phyloP scores from a whole-genome alignment of 805 yeast genomes.

The Groenewaldozyma tartarivorans region DNA sequence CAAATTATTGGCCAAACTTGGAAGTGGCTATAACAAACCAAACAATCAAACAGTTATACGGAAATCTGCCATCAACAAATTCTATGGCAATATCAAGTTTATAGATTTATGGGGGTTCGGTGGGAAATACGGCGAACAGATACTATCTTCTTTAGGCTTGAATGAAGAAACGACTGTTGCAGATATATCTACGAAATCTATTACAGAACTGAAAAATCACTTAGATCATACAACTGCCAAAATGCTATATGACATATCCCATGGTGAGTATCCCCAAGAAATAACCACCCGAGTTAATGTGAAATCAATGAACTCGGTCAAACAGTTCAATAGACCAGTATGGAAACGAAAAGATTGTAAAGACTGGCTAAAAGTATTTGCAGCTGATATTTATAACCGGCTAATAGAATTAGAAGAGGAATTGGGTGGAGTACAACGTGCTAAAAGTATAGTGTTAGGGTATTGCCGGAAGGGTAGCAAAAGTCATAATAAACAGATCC shows the following conservation, averaged over 20 bases:
- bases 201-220: conserved; percentile 28
- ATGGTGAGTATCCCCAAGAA: conserved; percentile 53
- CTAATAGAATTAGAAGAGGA: conserved; percentile 70
- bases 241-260: conserved; percentile 48
- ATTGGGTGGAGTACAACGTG: conserved; percentile 34
- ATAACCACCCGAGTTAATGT: conserved; percentile 50
- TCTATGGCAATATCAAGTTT: conserved; percentile 52
- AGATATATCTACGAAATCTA: conserved; percentile 40
- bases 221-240: conserved; percentile 40
- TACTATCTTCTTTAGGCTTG: conserved; percentile 40
- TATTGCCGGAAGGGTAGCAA: conserved; percentile 18
- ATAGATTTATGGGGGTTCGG: conserved; percentile 86
- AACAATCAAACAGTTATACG: conserved; percentile 72
- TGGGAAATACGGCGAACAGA: conserved; percentile 68
- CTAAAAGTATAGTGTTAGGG: conserved; percentile 43
- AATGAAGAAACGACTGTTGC: conserved; percentile 42
- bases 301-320: conserved; percentile 83
- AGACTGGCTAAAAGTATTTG: conserved; percentile 76
- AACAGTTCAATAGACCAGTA: conserved; percentile 60
- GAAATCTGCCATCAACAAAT: conserved; percentile 37
- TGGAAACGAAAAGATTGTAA: conserved; percentile 44
- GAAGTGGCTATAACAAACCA: conserved; percentile 79
- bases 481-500: conserved; percentile 17
- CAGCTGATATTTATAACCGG: conserved; percentile 68
- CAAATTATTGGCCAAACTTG: conserved; percentile 75